These are phyloP conservation scores for Penicillium goetzii DNA, from an alignment of 495 filamentous ascomycete species.

Conservation along the genomic window DNA sequence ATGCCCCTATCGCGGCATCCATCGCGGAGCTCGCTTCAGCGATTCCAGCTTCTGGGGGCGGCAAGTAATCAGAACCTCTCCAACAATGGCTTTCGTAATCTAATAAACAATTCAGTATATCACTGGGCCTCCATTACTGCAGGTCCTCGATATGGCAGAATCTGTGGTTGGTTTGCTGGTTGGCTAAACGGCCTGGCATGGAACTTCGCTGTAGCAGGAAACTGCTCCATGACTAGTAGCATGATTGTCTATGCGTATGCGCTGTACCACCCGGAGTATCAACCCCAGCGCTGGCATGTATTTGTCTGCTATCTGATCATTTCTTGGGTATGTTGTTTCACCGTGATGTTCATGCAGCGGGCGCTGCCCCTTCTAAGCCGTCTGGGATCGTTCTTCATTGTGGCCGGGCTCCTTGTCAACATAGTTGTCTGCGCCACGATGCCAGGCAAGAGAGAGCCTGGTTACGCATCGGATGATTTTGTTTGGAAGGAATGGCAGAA, in stretches of 20 bases:
- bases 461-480: conserved; percentile 5
- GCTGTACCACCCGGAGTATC: not conserved
- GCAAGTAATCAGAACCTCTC: not conserved
- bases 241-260: conserved; percentile 14
- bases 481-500: conserved; percentile 12
- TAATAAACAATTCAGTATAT: not conserved
- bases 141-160: conserved; percentile 1
- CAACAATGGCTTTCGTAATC: too few relatives aligned
- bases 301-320: conserved; percentile 6
- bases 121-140: conserved; percentile 7
- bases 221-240: conserved; percentile 11
- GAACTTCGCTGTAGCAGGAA: not conserved
- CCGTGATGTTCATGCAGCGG: conserved; percentile 5
- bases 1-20: conserved; percentile 3
- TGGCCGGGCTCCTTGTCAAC: not conserved
- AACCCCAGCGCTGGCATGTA: conserved; percentile 4
- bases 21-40: conserved; percentile 5
- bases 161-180: conserved; percentile 9
- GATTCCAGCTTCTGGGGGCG: conserved; percentile 6
- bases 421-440: conserved; percentile 3
- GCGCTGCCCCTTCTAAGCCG: not conserved
- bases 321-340: conserved; percentile 3
- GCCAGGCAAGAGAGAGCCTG: not conserved
- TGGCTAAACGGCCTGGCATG: conserved; percentile 6
- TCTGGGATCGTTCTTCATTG: conserved; percentile 9